phyloP scores from a whole-genome alignment of 768 basidiomycete genomes.

The Termitomyces sp. region DNA sequence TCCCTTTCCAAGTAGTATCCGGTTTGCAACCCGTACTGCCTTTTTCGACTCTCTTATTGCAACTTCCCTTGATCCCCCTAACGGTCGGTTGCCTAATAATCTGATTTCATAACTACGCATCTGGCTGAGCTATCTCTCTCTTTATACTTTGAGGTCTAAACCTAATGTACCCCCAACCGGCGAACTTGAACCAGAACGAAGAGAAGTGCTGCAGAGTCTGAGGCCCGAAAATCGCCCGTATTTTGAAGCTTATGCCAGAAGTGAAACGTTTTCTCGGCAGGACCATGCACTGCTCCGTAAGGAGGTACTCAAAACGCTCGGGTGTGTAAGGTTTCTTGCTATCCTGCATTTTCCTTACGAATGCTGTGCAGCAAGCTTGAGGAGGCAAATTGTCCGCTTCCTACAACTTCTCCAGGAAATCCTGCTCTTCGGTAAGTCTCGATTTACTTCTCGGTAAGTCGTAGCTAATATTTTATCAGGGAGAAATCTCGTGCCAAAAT shows the following conservation, averaged over 20 bases:
- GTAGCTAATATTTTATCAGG: neutral
- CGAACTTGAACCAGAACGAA: conserved; percentile 10
- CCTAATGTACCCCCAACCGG: conserved; percentile 6
- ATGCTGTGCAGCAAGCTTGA: neutral
- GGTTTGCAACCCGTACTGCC: conserved; percentile 12
- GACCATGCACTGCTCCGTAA: conserved; percentile 2
- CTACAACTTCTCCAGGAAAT: conserved; percentile 4
- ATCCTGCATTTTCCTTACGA: neutral
- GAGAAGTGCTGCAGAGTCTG: conserved; percentile 7
- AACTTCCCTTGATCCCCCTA: neutral
- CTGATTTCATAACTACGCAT: neutral
- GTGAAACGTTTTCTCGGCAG: neutral
- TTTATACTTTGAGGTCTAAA: conserved; percentile 12
- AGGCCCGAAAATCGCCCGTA: conserved; percentile 14
- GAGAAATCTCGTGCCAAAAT: neutral
- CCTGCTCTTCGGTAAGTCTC: conserved; percentile 1
- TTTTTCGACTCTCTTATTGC: neutral
- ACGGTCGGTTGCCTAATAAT: neutral
- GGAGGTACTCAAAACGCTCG: conserved; percentile 1
- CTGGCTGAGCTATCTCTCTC: neutral
- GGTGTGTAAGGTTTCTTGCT: neutral
- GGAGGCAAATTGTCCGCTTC: conserved; percentile 9
- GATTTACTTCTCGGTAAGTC: neutral
- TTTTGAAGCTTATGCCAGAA: conserved; percentile 2
- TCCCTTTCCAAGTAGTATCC: conserved; percentile 11